Evolutionary conservation across 768 basidiomycete species (phyloP), one percentile per base, ranked within the genome.

Genomic region (Pholiota microspora): DNA sequence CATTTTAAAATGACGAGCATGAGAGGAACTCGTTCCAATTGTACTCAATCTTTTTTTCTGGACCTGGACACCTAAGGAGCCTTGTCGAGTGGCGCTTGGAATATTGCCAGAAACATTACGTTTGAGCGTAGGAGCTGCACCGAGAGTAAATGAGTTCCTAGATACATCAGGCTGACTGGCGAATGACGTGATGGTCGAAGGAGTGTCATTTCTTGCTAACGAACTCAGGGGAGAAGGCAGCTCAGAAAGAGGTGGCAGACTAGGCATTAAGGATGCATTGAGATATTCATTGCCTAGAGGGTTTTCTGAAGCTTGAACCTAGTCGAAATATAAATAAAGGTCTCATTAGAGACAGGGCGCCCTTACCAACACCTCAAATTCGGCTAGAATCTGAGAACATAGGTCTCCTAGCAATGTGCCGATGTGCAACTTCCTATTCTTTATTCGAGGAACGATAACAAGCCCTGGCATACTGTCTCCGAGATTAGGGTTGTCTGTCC

Each of bases 401-500:
- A 97, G 71, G 64, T 94, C 93, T 15, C 92, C 93, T 52, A 99
- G 71, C 36, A 98, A 72, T 15, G 93, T 93, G 27, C 92, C 91
- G 51, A 98, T 78, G 67, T 95, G 94, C 27, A 92, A 70, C 61
- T 84, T 88, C 68, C 93, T 91, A 63, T 95, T 93, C 5, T 89
- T 89, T 83, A 94, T 91, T 58, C 80, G 83, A 2, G 94, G 94
- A 46, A 97, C 89, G 24, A 92, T 77, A 16, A 90, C 82, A 32
- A 94, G 67, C 15, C 88, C 87, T 24, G 82, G 76, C 12, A 83
- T 72, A 49, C 72, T 76, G 49, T 83, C 82, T 7, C 78, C 78
- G 29, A 82, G 73, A 55, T 84, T 81, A 27, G 82, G 69, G 56
- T 82, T 80, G 5, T 80, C 75, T 23, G 75, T 75, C 27, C 73